Conservation (phyloP, 148 eudicot genomes). For the Nepenthes gracilis region DNA sequence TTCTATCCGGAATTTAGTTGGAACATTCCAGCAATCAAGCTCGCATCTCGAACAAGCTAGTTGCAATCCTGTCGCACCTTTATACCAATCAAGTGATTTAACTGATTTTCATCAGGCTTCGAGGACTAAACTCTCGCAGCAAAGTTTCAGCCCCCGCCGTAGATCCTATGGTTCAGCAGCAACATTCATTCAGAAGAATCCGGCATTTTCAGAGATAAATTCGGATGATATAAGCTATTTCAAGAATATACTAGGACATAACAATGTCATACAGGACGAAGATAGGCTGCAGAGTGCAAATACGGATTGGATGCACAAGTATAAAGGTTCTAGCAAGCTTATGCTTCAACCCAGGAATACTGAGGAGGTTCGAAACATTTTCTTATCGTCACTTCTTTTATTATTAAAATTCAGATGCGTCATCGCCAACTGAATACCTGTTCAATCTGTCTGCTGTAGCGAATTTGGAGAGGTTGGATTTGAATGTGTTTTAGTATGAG, state of each 20-base stretch:
- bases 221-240: constrained; percentile 60
- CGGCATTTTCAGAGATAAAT: constrained; percentile 49
- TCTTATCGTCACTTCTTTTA: neutral
- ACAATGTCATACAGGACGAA: constrained; percentile 74
- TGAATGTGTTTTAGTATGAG: too few species aligned
- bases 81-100: too few species aligned
- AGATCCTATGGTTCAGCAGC: constrained; percentile 48
- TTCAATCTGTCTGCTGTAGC: too few species aligned
- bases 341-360: constrained; percentile 68
- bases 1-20: constrained; percentile 7
- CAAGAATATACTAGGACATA: constrained; percentile 61
- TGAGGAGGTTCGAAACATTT: constrained; percentile 48
- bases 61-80: neutral
- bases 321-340: constrained; percentile 82
- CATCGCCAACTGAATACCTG: neutral
- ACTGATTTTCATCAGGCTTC: too few species aligned
- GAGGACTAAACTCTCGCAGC: neutral
- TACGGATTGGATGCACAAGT: constrained; percentile 92
- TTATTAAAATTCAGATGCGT: neutral
- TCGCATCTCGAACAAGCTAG: constrained; percentile 8
- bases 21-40: constrained; percentile 6
- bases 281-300: constrained; percentile 71
- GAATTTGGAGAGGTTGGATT: too few species aligned
- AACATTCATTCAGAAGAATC: constrained; percentile 34
- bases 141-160: constrained; percentile 14